Conservation (phyloP, 192 early-diverging fungal genomes). For the Podila clonocystis region DNA sequence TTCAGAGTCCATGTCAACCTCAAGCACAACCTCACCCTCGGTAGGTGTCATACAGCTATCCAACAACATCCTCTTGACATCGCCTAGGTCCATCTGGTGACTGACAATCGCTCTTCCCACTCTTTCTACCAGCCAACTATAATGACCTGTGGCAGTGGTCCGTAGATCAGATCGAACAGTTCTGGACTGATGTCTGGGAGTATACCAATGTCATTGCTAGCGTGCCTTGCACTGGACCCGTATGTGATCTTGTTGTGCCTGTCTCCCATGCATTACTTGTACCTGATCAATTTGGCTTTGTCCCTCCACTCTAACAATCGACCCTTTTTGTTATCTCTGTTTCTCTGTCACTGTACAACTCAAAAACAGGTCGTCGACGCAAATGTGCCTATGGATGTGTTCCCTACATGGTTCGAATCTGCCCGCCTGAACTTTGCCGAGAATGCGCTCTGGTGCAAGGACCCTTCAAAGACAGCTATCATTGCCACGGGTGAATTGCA, state of each 20-base stretch:
- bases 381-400: slow-evolving; percentile 79
- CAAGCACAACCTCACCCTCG: slow-evolving; percentile 67
- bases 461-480: slow-evolving; percentile 59
- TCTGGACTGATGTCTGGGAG: slow-evolving; percentile 92
- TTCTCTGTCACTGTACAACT: neutral
- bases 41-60: slow-evolving; percentile 40
- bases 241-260: slow-evolving; percentile 6
- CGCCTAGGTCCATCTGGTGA: too few relatives aligned
- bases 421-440: slow-evolving; percentile 92
- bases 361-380: slow-evolving; percentile 70
- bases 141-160: slow-evolving; percentile 89
- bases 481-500: slow-evolving; percentile 60
- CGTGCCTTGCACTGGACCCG: slow-evolving; percentile 37
- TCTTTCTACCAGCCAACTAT: slow-evolving; percentile 59
- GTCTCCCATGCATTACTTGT: neutral
- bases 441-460: slow-evolving; percentile 75
- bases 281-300: neutral
- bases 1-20: slow-evolving; percentile 80
- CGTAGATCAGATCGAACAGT: slow-evolving; percentile 72
- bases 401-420: slow-evolving; percentile 93
- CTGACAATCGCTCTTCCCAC: neutral
- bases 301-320: neutral
- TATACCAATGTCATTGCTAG: slow-evolving; percentile 70
- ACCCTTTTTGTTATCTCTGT: neutral
- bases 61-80: too few relatives aligned